These are phyloP conservation scores for Thelephora aurantiotincta DNA, from an alignment of 768 basidiomycete species.

Conservation along the genomic window DNA sequence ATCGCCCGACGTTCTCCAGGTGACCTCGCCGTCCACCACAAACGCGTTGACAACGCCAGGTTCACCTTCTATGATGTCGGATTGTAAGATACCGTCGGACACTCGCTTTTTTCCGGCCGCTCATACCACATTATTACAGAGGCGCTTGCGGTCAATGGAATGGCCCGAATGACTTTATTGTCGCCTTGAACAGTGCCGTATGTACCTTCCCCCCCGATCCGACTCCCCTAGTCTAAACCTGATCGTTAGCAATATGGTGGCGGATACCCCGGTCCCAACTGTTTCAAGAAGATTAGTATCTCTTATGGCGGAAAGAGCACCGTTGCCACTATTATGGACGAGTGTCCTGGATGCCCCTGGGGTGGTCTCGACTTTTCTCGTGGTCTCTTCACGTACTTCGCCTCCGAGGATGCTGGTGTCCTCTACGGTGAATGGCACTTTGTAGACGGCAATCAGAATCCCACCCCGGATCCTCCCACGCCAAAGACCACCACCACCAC, in stretches of 20 bases:
- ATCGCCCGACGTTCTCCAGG: conserved; percentile 13
- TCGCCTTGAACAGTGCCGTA: conserved; percentile 23
- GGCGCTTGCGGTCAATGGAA: conserved; percentile 21
- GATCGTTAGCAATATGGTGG: conserved; percentile 32
- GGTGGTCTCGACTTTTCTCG: conserved; percentile 55
- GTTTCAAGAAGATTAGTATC: conserved; percentile 49
- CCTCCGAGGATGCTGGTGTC: conserved; percentile 30
- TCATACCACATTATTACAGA: conserved; percentile 6
- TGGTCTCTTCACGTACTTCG: conserved; percentile 56
- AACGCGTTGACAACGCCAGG: conserved; percentile 14
- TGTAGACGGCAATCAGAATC: conserved; percentile 22
- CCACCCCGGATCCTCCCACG: conserved; percentile 11
- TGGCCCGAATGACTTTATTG: conserved; percentile 20
- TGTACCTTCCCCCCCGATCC: conserved; percentile 5
- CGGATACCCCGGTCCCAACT: conserved; percentile 52
- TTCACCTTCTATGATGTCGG: conserved; percentile 24
- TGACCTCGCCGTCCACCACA: conserved; percentile 7
- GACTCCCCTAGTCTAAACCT: neutral
- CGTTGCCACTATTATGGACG: conserved; percentile 44
- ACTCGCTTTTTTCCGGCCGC: neutral
- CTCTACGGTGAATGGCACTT: conserved; percentile 50
- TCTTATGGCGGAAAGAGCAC: conserved; percentile 44
- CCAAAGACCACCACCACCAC: conserved; percentile 9
- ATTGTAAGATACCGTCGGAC: conserved; percentile 12
- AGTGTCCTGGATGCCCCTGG: conserved; percentile 54